These are phyloP conservation scores for Aristolochia contorta DNA, from an alignment of 164 flowering plant species.

Conservation along the genomic window DNA sequence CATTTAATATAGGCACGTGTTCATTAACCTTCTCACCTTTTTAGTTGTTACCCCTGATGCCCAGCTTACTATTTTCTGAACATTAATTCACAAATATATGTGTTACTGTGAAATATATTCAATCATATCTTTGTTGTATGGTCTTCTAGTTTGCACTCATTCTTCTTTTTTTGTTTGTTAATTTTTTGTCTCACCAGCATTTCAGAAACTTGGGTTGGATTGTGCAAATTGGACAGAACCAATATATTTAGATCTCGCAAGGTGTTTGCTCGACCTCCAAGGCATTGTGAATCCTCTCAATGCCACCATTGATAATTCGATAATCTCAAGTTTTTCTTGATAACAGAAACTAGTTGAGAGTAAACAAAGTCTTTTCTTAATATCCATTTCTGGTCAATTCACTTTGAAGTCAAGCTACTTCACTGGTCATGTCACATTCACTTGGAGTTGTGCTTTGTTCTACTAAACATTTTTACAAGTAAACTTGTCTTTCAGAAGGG, in stretches of 20 bases:
- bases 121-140: neutral
- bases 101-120: neutral
- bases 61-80: neutral
- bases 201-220: constrained; percentile 80
- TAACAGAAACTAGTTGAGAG: no score
- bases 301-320: neutral
- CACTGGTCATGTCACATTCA: neutral
- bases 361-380: no score
- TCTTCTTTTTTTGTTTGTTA: neutral
- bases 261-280: constrained; percentile 30
- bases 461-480: neutral
- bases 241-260: constrained; percentile 72
- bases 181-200: constrained; percentile 37
- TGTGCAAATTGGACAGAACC: constrained; percentile 95
- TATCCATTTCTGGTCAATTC: neutral
- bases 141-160: neutral
- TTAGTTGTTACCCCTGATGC: no score
- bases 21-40: neutral
- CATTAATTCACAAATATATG: neutral
- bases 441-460: neutral
- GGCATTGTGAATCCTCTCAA: neutral
- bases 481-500: neutral
- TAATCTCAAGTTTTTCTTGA: neutral
- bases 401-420: neutral
- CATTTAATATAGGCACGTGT: constrained; percentile 71